These are phyloP conservation scores for Euphorbia schlechtendalii DNA, from an alignment of 441 rosid species.

Conservation along the genomic window DNA sequence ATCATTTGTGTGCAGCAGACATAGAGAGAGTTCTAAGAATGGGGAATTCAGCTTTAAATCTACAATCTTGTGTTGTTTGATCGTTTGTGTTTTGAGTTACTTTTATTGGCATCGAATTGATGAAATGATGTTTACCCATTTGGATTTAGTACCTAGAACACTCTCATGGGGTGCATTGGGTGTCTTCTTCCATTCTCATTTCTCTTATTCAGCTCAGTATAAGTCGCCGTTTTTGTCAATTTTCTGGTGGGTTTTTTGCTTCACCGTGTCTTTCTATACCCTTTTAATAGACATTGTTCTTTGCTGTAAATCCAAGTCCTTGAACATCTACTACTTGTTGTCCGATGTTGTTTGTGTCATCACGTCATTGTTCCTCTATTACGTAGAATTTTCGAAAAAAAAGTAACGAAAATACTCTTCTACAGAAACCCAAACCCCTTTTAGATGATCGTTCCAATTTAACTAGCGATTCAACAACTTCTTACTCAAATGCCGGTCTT, in stretches of 20 bases:
- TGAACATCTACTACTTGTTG: slow-evolving; percentile 30
- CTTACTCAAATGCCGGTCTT: slow-evolving; percentile 55
- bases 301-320: slow-evolving; percentile 20
- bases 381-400: slow-evolving; percentile 39
- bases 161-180: slow-evolving; percentile 57
- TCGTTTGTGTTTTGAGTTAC: slow-evolving; percentile 48
- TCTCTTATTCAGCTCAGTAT: slow-evolving; percentile 21
- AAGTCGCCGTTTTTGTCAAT: slow-evolving; percentile 47
- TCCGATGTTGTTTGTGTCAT: slow-evolving; percentile 44
- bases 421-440: slow-evolving; percentile 37
- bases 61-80: slow-evolving; percentile 41
- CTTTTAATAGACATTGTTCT: slow-evolving; percentile 45
- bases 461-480: slow-evolving; percentile 38
- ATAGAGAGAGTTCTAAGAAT: slow-evolving; percentile 17
- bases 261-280: slow-evolving; percentile 44
- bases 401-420: slow-evolving; percentile 27
- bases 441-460: too few relatives aligned
- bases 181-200: slow-evolving; percentile 31
- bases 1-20: slow-evolving; percentile 34
- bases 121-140: slow-evolving; percentile 42
- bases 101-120: slow-evolving; percentile 46
- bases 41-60: slow-evolving; percentile 28
- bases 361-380: slow-evolving; percentile 51
- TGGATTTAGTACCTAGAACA: slow-evolving; percentile 48
- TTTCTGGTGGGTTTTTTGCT: slow-evolving; percentile 70